Evolutionary conservation across 1,139 yeast genomes (phyloP), one percentile per base, ranked within the genome.

Genomic region (Sugiyamaella novakii): DNA sequence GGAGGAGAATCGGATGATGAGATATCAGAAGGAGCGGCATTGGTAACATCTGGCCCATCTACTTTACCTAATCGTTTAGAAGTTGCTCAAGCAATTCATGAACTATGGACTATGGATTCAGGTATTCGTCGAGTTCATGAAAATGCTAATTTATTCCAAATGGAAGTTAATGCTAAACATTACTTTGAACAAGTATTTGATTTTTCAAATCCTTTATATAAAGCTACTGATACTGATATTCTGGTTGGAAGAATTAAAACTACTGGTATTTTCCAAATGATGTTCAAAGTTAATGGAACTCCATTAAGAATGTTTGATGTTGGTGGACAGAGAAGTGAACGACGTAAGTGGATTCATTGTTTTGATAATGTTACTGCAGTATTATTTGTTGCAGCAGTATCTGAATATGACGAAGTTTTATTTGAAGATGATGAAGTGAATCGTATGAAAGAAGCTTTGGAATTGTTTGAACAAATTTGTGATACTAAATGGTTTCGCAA

Each of bases 291-390:
- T 53, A 58, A 59, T 77, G 85, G 57, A 73, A 61, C 83, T 8
- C 81, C 76, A 53, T 83, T 91, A 62, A 82, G 81, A 59, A 87
- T 94, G 42, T 73, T 89, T 50, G 99, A 92, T 71, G 98, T 96
- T 4, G 99, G 99, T 43, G 99, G 99, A 1, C 98, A 92, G 69
- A 75, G 98, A 51, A 81, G 91, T 35, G 98, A 92, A 68, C 78
- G 98, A 51, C 82, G 84, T 58, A 92, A 92, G 65, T 92, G 98
- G 98, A 87, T 92, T 54, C 96, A 91, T 65, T 87, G 96, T 63
- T 92, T 94, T 68, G 95, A 91, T 62, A 88, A 87, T 56, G 89
- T 92, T 49, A 86, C 96, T 0, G 88, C 95, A 1, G 84, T 94
- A 1, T 68, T 92, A 31, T 92, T 89, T 68, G 96, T 92, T n/a